Evolutionary conservation across 2,329 filamentous ascomycete genomes (phyloP).

Genomic region (Amauroascus niger): DNA sequence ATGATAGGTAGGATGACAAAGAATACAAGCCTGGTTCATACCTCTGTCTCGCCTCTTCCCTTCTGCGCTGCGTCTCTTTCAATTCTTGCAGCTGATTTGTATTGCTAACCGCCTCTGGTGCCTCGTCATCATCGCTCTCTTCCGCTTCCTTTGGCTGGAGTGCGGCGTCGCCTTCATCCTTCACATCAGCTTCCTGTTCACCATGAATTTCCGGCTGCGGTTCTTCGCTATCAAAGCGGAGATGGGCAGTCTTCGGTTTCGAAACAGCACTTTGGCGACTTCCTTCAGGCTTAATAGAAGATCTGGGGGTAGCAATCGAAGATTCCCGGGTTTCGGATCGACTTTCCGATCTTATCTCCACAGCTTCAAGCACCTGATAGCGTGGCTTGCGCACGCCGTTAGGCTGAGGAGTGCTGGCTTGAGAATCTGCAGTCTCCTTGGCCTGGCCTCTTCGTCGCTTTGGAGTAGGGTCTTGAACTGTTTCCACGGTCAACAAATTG

Average conservation of each 20-base stretch:
- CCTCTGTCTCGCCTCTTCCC: conserved; percentile 31
- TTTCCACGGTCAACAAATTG: conserved; percentile 4
- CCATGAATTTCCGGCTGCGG: conserved; percentile 17
- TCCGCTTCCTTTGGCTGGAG: conserved; percentile 22
- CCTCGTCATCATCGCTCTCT: conserved; percentile 34
- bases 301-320: neutral
- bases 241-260: conserved; percentile 24
- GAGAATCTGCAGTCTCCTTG: neutral
- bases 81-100: conserved; percentile 31
- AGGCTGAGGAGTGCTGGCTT: neutral
- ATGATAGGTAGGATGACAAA: neutral
- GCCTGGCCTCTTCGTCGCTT: conserved; percentile 9
- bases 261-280: neutral
- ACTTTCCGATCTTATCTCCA: conserved; percentile 10
- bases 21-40: conserved; percentile 19
- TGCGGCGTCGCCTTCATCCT: conserved; percentile 15
- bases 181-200: conserved; percentile 14
- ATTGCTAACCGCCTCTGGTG: conserved; percentile 36
- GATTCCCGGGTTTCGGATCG: conserved; percentile 7
- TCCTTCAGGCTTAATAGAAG: neutral
- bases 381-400: neutral
- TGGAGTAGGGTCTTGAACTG: conserved; percentile 1
- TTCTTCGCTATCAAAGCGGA: conserved; percentile 37
- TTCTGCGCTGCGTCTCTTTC: conserved; percentile 32
- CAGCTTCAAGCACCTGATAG: conserved; percentile 14